Evolutionary conservation across 441 rosid genomes (phyloP).

Genomic region (Mallotus repandus): DNA sequence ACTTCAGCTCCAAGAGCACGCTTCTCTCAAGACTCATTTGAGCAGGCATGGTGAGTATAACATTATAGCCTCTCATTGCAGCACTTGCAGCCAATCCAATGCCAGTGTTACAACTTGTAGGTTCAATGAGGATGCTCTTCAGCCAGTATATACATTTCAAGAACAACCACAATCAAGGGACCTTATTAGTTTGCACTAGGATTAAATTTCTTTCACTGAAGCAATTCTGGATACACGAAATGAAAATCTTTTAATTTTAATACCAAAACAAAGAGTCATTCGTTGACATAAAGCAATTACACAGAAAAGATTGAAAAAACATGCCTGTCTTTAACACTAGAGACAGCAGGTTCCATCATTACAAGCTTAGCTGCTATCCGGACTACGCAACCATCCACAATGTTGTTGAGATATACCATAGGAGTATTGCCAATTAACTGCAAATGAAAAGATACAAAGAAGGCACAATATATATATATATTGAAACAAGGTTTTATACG

Average conservation of each 20-base stretch:
- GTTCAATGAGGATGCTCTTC: conserved; percentile 1
- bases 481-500: no score
- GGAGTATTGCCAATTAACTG: conserved; percentile 77
- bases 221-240: conserved; percentile 24
- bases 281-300: no score
- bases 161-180: background rate
- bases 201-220: background rate
- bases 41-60: conserved; percentile 13
- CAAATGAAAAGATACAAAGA: background rate
- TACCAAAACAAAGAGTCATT: no score
- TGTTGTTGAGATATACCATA: conserved; percentile 66
- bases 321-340: conserved; percentile 67
- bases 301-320: no score
- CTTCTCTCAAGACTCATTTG: conserved; percentile 20
- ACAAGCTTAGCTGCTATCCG: conserved; percentile 81
- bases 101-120: conserved; percentile 15
- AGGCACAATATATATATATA: no score
- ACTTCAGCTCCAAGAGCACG: conserved; percentile 22
- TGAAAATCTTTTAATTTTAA: no score
- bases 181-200: background rate
- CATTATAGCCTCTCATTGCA: background rate
- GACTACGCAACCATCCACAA: conserved; percentile 70
- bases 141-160: background rate
- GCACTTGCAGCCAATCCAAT: conserved; percentile 12
- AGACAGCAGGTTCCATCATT: conserved; percentile 65